Conservation (phyloP, 164 flowering plant species). For the Akebia trifoliata region DNA sequence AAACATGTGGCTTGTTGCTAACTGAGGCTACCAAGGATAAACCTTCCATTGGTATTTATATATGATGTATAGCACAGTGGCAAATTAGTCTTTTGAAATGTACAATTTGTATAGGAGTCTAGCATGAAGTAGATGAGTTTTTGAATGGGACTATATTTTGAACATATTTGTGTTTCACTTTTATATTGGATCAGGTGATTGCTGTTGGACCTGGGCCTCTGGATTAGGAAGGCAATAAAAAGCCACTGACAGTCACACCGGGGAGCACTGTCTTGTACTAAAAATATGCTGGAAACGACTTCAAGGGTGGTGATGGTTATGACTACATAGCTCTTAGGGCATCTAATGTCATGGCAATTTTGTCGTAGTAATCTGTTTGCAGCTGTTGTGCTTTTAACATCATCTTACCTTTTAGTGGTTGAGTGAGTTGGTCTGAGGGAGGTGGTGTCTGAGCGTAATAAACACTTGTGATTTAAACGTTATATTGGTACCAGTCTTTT, state of each 20-base stretch:
- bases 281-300: constrained; percentile 85
- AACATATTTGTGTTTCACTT: too few relatives aligned
- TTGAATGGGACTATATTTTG: neutral
- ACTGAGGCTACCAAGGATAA: constrained; percentile 73
- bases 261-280: constrained; percentile 79
- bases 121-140: neutral
- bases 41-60: constrained; percentile 73
- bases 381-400: too few relatives aligned
- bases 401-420: too few relatives aligned
- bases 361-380: constrained; percentile 39
- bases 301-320: constrained; percentile 79
- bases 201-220: constrained; percentile 81
- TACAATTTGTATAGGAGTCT: neutral
- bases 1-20: constrained; percentile 70
- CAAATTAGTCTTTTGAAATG: neutral
- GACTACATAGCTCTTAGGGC: constrained; percentile 71
- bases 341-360: constrained; percentile 79
- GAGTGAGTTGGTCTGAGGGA: too few relatives aligned
- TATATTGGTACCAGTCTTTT: too few relatives aligned
- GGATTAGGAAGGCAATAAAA: constrained; percentile 69
- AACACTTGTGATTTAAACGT: too few relatives aligned
- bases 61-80: neutral
- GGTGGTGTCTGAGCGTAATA: too few relatives aligned
- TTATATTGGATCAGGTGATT: constrained; percentile 39
- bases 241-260: constrained; percentile 40